Evolutionary conservation across 2,329 filamentous ascomycete genomes (phyloP).

Genomic region (Arthrocladium fulminans): DNA sequence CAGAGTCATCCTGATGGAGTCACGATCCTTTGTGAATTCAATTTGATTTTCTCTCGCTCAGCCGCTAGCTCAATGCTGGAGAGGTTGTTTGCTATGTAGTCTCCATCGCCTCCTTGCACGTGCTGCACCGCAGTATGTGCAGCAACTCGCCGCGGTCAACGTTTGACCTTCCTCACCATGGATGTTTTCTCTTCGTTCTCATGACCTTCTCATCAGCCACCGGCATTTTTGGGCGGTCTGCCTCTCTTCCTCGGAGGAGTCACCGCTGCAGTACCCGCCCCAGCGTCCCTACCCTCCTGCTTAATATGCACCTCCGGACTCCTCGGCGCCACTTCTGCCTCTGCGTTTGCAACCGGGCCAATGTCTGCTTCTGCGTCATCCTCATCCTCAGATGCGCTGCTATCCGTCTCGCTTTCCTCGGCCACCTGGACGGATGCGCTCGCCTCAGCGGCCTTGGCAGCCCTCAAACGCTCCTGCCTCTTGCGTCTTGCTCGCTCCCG

Average conservation of each 20-base stretch:
- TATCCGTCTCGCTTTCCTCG: neutral
- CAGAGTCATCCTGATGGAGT: too few species aligned
- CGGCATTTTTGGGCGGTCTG: constrained; percentile 23
- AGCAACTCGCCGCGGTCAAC: neutral
- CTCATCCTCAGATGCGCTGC: constrained; percentile 33
- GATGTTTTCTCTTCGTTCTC: constrained; percentile 18
- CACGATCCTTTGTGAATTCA: too few species aligned
- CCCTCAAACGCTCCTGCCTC: constrained; percentile 9
- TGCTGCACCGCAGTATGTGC: neutral
- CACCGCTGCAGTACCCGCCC: constrained; percentile 22
- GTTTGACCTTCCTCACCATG: neutral
- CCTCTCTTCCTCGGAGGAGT: constrained; percentile 7
- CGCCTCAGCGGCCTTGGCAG: neutral
- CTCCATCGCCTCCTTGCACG: neutral
- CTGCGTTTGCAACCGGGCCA: constrained; percentile 18
- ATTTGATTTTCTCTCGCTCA: too few species aligned
- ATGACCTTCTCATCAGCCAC: too few species aligned
- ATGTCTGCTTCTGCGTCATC: constrained; percentile 31
- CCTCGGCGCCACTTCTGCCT: constrained; percentile 29
- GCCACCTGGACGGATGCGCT: neutral
- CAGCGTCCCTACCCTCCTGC: constrained; percentile 24
- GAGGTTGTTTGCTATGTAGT: constrained; percentile 26
- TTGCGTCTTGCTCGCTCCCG: constrained; percentile 21
- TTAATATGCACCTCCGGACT: constrained; percentile 38
- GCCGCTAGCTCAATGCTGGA: too few species aligned